Conservation (phyloP, 768 basidiomycete species). For the Nidula microcarpa region DNA sequence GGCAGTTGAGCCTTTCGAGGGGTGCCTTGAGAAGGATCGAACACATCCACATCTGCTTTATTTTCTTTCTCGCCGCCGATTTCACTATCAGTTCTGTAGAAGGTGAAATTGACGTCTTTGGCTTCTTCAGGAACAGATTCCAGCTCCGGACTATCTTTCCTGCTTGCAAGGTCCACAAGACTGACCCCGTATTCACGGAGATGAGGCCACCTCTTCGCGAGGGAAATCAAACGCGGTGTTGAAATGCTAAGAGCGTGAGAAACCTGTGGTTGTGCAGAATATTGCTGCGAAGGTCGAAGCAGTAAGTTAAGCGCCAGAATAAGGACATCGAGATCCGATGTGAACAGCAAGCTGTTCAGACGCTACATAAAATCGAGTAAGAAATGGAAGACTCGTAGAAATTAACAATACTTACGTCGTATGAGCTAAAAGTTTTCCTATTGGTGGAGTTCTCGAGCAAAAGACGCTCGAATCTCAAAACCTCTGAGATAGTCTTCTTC, state of each 20-base stretch:
- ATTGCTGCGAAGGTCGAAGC: constrained; percentile 92
- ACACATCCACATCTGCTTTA: constrained; percentile 40
- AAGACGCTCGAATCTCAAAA: constrained; percentile 85
- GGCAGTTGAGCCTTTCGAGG: constrained; percentile 41
- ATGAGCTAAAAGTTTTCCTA: constrained; percentile 92
- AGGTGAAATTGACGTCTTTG: constrained; percentile 77
- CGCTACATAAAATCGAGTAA: constrained; percentile 49
- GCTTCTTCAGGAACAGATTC: constrained; percentile 68
- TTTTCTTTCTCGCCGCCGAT: constrained; percentile 39
- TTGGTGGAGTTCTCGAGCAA: constrained; percentile 97
- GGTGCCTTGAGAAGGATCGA: constrained; percentile 38
- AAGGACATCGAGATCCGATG: constrained; percentile 87
- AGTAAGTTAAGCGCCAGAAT: constrained; percentile 80
- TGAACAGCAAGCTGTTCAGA: constrained; percentile 82
- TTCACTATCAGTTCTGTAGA: constrained; percentile 61
- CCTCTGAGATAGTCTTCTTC: constrained; percentile 73
- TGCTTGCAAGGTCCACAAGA: constrained; percentile 67
- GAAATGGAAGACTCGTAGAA: constrained; percentile 5
- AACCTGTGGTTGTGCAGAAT: constrained; percentile 83
- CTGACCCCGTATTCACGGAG: constrained; percentile 77
- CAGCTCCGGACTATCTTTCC: constrained; percentile 47
- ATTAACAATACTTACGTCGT: constrained; percentile 72
- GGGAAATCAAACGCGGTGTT: constrained; percentile 73
- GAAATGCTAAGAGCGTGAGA: constrained; percentile 81
- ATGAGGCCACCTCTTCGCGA: constrained; percentile 83